Percentiles rank a stretch among this genome's conserved stretches.
phyloP scores from a whole-genome alignment of 305 asterid genomes.

The Nicotiana rustica region DNA sequence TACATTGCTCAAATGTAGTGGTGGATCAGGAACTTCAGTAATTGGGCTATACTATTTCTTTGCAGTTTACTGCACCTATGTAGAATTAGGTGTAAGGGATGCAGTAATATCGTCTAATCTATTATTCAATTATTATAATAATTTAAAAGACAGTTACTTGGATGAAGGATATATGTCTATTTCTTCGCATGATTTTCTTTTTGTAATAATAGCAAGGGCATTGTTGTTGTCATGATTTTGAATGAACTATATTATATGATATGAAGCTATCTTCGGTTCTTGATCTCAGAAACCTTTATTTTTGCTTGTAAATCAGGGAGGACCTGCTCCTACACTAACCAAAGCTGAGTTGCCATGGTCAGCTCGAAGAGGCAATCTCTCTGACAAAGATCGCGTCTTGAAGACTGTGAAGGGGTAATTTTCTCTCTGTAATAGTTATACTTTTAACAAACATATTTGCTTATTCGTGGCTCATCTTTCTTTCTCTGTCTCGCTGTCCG shows the following conservation, averaged over 20 bases:
- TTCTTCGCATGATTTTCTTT: background rate
- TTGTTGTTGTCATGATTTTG: conserved; percentile 9
- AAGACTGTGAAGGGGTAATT: conserved; percentile 48
- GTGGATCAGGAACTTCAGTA: background rate
- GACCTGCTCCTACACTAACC: conserved; percentile 52
- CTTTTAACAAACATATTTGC: background rate
- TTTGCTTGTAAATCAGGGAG: conserved; percentile 48
- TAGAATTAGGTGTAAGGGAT: background rate
- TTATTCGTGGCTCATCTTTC: background rate
- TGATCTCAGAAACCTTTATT: conserved; percentile 8
- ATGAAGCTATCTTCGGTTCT: background rate
- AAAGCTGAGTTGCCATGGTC: conserved; percentile 57
- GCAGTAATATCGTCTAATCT: background rate
- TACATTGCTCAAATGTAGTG: background rate
- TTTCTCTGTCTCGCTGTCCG: background rate
- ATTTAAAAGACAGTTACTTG: background rate
- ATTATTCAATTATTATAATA: conserved; percentile 24
- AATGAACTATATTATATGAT: conserved; percentile 5
- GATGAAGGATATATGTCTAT: background rate
- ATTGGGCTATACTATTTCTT: background rate
- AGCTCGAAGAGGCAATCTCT: conserved; percentile 39
- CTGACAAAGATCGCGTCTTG: conserved; percentile 43
- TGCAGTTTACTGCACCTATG: background rate
- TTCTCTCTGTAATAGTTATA: conserved; percentile 9
- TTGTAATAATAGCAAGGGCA: background rate